Evolutionary conservation across 805 yeast genomes (phyloP).

Genomic region (Starmerella kuoi): DNA sequence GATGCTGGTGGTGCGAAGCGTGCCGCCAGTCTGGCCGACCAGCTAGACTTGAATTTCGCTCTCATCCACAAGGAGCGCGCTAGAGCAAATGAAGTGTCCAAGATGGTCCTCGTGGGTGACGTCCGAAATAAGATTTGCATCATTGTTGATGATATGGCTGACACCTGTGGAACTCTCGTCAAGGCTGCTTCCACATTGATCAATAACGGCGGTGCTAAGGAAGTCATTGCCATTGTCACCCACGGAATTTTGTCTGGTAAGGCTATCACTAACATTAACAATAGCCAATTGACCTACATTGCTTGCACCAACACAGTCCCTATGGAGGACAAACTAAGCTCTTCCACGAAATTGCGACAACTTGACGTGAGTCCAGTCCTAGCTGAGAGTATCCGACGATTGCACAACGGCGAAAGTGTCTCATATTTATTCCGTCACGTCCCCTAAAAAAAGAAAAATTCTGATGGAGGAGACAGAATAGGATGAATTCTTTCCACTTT

Average conservation of each 20-base stretch:
- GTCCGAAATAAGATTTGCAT: constrained; percentile 76
- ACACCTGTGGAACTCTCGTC: constrained; percentile 93
- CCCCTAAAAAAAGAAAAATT: constrained; percentile 8
- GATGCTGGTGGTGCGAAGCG: constrained; percentile 99
- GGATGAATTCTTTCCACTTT: too few species aligned
- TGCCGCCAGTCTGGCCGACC: constrained; percentile 93
- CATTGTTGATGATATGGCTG: constrained; percentile 95
- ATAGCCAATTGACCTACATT: constrained; percentile 55
- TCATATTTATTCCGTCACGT: constrained; percentile 55
- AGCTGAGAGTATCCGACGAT: constrained; percentile 88
- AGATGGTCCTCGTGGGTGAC: constrained; percentile 95
- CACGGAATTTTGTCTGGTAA: constrained; percentile 88
- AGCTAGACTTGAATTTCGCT: constrained; percentile 85
- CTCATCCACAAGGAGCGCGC: constrained; percentile 95
- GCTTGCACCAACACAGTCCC: constrained; percentile 95
- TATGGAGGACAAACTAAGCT: constrained; percentile 47
- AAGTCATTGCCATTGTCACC: constrained; percentile 88
- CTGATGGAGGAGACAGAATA: too few species aligned
- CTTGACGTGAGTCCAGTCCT: constrained; percentile 77
- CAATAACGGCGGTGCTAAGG: constrained; percentile 59
- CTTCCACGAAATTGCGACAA: constrained; percentile 56
- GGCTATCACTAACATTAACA: constrained; percentile 65
- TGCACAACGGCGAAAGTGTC: constrained; percentile 94
- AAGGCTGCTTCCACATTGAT: constrained; percentile 86
- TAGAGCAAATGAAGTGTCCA: constrained; percentile 90